A percentile compares a stretch with the other conserved stretches of the same genome.
Conservation (phyloP, 1,284 basidiomycete species). For the Ganoderma resinaceum region DNA sequence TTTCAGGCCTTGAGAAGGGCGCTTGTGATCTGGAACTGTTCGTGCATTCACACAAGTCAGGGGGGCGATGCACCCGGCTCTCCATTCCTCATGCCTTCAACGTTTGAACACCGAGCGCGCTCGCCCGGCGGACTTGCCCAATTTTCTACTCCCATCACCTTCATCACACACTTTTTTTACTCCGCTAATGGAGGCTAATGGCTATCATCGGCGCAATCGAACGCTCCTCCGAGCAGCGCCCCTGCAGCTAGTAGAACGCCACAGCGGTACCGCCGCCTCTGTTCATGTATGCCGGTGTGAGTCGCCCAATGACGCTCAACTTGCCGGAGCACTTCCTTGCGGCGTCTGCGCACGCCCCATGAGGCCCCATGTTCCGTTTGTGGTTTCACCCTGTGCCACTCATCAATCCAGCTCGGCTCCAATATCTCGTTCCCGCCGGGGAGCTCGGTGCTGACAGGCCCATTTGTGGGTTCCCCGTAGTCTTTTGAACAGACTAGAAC, state of each 20-base stretch:
- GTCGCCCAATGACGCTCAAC: background rate
- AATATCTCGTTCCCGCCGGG: background rate
- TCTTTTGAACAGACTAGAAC: slow-evolving; percentile 1
- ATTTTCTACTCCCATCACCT: background rate
- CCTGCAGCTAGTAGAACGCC: background rate
- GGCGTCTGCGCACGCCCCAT: background rate
- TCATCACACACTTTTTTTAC: background rate
- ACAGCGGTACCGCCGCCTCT: background rate
- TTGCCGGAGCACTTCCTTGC: background rate
- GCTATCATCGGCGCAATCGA: background rate
- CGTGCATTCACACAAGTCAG: background rate
- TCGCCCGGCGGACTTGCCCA: slow-evolving; percentile 4
- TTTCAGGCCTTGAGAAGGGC: background rate
- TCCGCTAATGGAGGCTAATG: background rate
- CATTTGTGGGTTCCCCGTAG: slow-evolving; percentile 2
- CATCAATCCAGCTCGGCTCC: slow-evolving; percentile 9
- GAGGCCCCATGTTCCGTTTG: background rate
- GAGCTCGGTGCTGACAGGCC: background rate
- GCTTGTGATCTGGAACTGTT: background rate
- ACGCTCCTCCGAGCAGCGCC: background rate
- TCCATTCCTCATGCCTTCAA: slow-evolving; percentile 9
- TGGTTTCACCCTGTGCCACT: slow-evolving; percentile 2
- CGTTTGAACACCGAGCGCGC: slow-evolving; percentile 14
- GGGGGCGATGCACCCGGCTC: slow-evolving; percentile 12
- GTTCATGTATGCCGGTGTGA: background rate